Percentiles rank a stretch among this genome's conserved stretches.
These are phyloP conservation scores for Athelia psychrophila DNA, from an alignment of 1,284 basidiomycete species.

Conservation along the genomic window DNA sequence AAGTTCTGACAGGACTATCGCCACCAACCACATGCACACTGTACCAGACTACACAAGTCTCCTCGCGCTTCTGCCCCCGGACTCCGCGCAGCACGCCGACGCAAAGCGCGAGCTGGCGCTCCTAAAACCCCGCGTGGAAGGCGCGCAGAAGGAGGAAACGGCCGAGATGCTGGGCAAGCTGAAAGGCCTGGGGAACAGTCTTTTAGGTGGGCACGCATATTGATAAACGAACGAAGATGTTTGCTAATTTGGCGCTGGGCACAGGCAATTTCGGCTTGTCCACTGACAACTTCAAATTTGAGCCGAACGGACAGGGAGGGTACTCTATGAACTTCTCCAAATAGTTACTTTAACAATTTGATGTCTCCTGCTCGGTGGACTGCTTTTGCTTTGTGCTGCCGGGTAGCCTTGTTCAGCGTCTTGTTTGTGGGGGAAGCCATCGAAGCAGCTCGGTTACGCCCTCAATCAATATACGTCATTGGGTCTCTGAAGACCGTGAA, in stretches of 20 bases:
- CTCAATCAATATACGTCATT: conserved; percentile 44
- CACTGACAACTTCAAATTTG: conserved; percentile 94
- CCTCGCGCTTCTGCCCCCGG: conserved; percentile 55
- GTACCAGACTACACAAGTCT: conserved; percentile 75
- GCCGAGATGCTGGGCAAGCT: conserved; percentile 91
- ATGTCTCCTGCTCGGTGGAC: no score
- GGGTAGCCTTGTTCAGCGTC: no score
- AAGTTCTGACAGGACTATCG: no score
- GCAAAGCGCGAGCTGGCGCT: conserved; percentile 46
- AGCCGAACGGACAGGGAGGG: conserved; percentile 88
- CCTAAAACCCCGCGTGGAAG: conserved; percentile 68
- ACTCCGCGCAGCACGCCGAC: conserved; percentile 49
- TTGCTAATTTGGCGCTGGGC: not conserved
- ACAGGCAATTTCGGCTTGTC: conserved; percentile 84
- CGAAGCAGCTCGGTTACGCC: no score
- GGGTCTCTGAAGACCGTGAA: conserved; percentile 48
- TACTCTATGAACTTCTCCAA: conserved; percentile 87
- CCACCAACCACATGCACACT: no score
- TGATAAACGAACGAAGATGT: not conserved
- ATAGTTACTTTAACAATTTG: conserved; percentile 20
- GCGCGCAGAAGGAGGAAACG: conserved; percentile 85
- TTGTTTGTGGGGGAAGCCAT: no score
- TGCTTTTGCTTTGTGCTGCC: no score
- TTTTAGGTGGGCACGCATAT: conserved; percentile 64
- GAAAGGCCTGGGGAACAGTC: conserved; percentile 88